Evolutionary conservation across 371 early-diverging fungal species (phyloP).

Genomic region (Lichtheimia ornata): DNA sequence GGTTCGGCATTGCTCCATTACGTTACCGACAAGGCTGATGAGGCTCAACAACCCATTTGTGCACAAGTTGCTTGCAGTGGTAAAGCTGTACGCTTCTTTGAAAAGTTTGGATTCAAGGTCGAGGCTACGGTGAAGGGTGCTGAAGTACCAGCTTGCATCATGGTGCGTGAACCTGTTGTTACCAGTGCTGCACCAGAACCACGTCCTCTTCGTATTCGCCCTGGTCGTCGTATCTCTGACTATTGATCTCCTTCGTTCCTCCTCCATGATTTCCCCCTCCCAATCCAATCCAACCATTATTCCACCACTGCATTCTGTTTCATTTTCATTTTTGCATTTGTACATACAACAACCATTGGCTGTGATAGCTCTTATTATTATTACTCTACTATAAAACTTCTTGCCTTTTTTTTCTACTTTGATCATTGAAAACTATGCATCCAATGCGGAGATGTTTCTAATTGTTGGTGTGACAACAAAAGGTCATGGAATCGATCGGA

Average conservation of each 20-base stretch:
- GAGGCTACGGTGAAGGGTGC: conserved; percentile 18
- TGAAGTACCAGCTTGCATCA: conserved; percentile 25
- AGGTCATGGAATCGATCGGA: too few species aligned
- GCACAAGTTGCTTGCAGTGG: conserved; percentile 74
- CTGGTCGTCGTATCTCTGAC: conserved; percentile 40
- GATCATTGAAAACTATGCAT: too few species aligned
- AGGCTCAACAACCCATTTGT: conserved; percentile 86
- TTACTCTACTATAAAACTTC: too few species aligned
- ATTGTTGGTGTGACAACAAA: too few species aligned
- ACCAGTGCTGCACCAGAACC: conserved; percentile 12
- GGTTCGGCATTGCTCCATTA: conserved; percentile 37
- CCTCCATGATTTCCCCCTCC: too few species aligned
- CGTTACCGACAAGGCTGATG: conserved; percentile 60
- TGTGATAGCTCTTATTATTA: too few species aligned
- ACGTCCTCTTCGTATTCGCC: conserved; percentile 31
- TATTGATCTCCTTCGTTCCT: conserved; percentile 3
- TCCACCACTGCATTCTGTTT: too few species aligned
- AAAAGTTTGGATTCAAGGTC: conserved; percentile 33
- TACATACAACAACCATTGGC: too few species aligned
- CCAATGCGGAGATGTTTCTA: too few species aligned
- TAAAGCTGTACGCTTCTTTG: conserved; percentile 76
- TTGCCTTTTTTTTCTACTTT: too few species aligned
- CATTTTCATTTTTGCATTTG: too few species aligned
- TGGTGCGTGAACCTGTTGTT: conserved; percentile 35
- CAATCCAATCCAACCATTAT: too few species aligned